Percentiles rank a stretch among this genome's conserved stretches.
Conservation (phyloP, 1,139 yeast species). For the Scheffersomyces illinoinensis region DNA sequence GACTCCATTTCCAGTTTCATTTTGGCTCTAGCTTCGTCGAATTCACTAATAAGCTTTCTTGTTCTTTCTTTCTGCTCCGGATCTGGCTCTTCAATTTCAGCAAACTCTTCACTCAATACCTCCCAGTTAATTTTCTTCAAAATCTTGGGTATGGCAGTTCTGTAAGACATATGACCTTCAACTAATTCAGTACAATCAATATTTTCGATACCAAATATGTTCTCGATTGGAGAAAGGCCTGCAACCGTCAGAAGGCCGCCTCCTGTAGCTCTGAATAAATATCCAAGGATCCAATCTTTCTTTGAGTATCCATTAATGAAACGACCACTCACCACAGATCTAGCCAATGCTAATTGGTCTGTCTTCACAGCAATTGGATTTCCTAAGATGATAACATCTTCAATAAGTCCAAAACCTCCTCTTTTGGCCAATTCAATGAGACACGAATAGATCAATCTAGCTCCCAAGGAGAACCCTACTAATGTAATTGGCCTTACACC, state of each 20-base stretch:
- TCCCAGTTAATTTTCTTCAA: constrained; percentile 73
- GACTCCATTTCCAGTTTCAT: constrained; percentile 32
- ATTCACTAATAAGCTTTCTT: constrained; percentile 75
- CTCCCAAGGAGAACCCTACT: constrained; percentile 93
- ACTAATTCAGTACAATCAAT: constrained; percentile 84
- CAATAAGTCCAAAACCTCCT: constrained; percentile 87
- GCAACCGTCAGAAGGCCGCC: constrained; percentile 92
- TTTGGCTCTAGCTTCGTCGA: constrained; percentile 78
- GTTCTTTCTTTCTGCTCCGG: constrained; percentile 84
- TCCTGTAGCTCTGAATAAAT: constrained; percentile 90
- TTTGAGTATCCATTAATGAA: constrained; percentile 89
- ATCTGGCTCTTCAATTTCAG: constrained; percentile 95
- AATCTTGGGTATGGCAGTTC: constrained; percentile 87
- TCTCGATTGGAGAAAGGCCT: constrained; percentile 78
- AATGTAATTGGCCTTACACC: constrained; percentile 93
- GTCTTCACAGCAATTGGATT: constrained; percentile 80
- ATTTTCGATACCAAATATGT: constrained; percentile 70
- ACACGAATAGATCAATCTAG: constrained; percentile 90
- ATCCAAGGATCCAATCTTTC: constrained; percentile 96
- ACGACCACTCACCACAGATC: constrained; percentile 87
- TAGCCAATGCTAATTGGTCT: constrained; percentile 77
- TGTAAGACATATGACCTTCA: constrained; percentile 95
- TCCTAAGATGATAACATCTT: constrained; percentile 86
- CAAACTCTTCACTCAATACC: constrained; percentile 84
- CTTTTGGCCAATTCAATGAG: constrained; percentile 79